Percentiles rank a stretch among this genome's conserved stretches.
Evolutionary conservation across 129 eudicot species (phyloP).

Genomic region (Calendula officinalis): DNA sequence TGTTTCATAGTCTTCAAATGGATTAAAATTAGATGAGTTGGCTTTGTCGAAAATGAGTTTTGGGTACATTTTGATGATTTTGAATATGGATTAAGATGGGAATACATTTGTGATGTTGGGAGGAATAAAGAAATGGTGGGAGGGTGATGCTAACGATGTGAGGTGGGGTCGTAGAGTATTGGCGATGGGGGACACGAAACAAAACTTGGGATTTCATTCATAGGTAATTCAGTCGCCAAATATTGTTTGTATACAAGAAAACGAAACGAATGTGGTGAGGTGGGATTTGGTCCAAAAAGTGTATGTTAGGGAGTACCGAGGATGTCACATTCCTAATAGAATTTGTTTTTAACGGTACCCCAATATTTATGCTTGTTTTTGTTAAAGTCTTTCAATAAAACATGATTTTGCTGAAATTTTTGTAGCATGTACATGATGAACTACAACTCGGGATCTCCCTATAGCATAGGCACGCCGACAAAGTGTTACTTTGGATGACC

Average conservation of each 20-base stretch:
- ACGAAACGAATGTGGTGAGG: neutral
- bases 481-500: too few relatives aligned
- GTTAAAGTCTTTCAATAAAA: too few relatives aligned
- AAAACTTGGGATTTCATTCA: constrained; percentile 3
- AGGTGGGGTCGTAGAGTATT: constrained; percentile 8
- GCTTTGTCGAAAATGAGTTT: neutral
- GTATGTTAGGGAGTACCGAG: too few relatives aligned
- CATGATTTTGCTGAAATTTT: too few relatives aligned
- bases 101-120: neutral
- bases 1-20: neutral
- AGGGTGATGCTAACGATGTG: neutral
- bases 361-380: too few relatives aligned
- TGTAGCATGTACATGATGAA: too few relatives aligned
- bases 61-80: constrained; percentile 17
- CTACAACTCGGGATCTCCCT: too few relatives aligned
- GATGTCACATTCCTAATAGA: too few relatives aligned
- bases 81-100: neutral
- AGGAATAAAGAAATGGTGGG: neutral
- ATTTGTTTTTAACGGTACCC: too few relatives aligned
- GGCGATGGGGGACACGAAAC: neutral
- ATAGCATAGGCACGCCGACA: too few relatives aligned
- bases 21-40: constrained; percentile 8
- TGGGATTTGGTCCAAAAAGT: too few relatives aligned
- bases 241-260: constrained; percentile 11
- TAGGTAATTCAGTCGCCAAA: constrained; percentile 1